Evolutionary conservation across 129 eudicot genomes (phyloP).

Genomic region (Helianthus tuberosus): DNA sequence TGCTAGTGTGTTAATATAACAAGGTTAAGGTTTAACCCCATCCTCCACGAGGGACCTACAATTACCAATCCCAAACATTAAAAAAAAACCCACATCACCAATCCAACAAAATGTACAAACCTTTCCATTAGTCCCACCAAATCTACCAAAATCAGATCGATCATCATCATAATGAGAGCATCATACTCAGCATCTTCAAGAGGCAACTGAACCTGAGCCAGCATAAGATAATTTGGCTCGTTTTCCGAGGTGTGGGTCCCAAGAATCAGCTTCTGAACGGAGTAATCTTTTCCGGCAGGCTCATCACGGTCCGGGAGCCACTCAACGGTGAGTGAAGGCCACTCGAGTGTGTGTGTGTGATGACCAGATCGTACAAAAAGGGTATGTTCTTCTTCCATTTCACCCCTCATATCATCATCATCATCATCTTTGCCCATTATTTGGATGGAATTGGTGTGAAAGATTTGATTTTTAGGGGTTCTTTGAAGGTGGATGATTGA

Average conservation of each 20-base stretch:
- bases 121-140: slow-evolving; percentile 87
- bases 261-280: slow-evolving; percentile 85
- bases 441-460: not conserved
- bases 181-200: slow-evolving; percentile 89
- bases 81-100: not conserved
- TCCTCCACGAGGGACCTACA: too few species aligned
- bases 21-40: too few species aligned
- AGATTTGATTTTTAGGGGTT: slow-evolving; percentile 24
- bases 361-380: slow-evolving; percentile 83
- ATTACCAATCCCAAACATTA: not conserved
- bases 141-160: slow-evolving; percentile 69
- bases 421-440: slow-evolving; percentile 55
- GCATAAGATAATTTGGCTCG: slow-evolving; percentile 85
- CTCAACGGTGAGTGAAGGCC: slow-evolving; percentile 97
- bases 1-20: too few species aligned
- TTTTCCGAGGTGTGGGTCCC: slow-evolving; percentile 97
- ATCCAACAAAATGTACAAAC: slow-evolving; percentile 28
- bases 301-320: slow-evolving; percentile 91
- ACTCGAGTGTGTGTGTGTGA: slow-evolving; percentile 93
- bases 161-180: slow-evolving; percentile 83
- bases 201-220: slow-evolving; percentile 91
- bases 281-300: slow-evolving; percentile 91
- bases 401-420: slow-evolving; percentile 78
- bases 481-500: slow-evolving; percentile 20
- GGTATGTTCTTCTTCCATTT: slow-evolving; percentile 90